These are phyloP conservation scores for Plasmodium ovale DNA, from an alignment of 169 alveolate species.

Conservation along the genomic window DNA sequence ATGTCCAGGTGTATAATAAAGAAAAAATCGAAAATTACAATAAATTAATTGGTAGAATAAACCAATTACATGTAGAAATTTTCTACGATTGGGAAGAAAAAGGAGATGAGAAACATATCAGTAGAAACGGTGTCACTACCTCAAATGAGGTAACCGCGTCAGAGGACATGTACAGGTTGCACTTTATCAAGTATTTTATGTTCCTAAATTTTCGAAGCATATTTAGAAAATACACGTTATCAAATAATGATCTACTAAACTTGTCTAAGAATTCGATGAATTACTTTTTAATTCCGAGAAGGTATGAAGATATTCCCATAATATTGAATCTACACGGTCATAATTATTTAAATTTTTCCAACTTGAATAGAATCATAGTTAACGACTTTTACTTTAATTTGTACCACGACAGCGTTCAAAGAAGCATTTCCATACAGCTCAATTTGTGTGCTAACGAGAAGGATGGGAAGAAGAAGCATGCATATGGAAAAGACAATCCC, in stretches of 20 bases:
- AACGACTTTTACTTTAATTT: constrained; percentile 67
- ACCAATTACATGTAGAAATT: constrained; percentile 19
- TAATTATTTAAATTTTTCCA: constrained; percentile 40
- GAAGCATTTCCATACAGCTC: not conserved
- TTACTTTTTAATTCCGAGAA: constrained; percentile 63
- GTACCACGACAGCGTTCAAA: not conserved
- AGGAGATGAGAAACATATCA: not conserved
- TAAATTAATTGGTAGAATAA: constrained; percentile 17
- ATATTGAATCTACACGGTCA: constrained; percentile 30
- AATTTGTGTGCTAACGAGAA: not conserved
- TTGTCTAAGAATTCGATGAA: constrained; percentile 38
- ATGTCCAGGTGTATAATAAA: constrained; percentile 25
- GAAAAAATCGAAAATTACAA: constrained; percentile 22
- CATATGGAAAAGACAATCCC: no score
- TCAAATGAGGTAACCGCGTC: not conserved
- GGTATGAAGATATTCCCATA: constrained; percentile 57
- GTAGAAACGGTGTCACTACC: not conserved
- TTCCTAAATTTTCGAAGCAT: constrained; percentile 41
- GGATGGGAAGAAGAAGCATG: not conserved
- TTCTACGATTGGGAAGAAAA: not conserved
- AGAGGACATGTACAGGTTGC: constrained; percentile 53
- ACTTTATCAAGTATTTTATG: constrained; percentile 68
- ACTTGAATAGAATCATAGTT: constrained; percentile 7
- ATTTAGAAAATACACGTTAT: constrained; percentile 51
- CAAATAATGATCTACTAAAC: constrained; percentile 49